Conservation (phyloP, 2,329 filamentous ascomycete species). For the Chaetothyriales sp. region DNA sequence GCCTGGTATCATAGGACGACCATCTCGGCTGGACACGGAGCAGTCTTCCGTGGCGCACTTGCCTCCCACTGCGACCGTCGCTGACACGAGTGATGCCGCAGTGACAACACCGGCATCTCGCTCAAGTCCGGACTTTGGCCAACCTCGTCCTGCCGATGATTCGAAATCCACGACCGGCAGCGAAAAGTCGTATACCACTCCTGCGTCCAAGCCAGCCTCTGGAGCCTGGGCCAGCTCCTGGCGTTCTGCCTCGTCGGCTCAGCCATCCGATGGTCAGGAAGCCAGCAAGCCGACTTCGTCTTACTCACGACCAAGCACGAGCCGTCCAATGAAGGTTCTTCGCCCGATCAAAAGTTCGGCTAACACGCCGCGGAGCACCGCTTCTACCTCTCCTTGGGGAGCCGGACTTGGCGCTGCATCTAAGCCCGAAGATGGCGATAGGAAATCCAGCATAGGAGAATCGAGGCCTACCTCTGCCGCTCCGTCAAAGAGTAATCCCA, state of each 20-base stretch:
- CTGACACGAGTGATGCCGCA: neutral
- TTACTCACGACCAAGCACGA: slow-evolving; percentile 13
- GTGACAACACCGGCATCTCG: slow-evolving; percentile 6
- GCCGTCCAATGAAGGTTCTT: slow-evolving; percentile 77
- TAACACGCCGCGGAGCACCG: slow-evolving; percentile 29
- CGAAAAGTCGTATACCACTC: slow-evolving; percentile 20
- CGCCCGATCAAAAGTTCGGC: slow-evolving; percentile 55
- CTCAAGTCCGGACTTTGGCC: slow-evolving; percentile 9
- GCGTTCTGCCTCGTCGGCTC: slow-evolving; percentile 10
- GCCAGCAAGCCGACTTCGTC: slow-evolving; percentile 9
- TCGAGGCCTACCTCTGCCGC: slow-evolving; percentile 10
- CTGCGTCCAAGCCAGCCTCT: slow-evolving; percentile 15
- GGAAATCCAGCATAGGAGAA: slow-evolving; percentile 4
- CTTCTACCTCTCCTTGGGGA: slow-evolving; percentile 17
- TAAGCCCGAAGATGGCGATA: slow-evolving; percentile 3
- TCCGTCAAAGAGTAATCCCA: slow-evolving; percentile 53
- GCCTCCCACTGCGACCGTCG: neutral
- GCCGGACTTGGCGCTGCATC: slow-evolving; percentile 10
- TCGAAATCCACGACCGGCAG: slow-evolving; percentile 20
- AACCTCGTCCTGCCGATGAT: slow-evolving; percentile 10
- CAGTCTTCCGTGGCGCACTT: neutral
- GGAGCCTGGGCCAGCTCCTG: slow-evolving; percentile 18
- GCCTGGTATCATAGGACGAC: neutral
- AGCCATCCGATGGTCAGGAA: slow-evolving; percentile 5
- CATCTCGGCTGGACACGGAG: neutral